These are phyloP conservation scores for Populus tremula DNA, from an alignment of 345 rosid genomes.

Conservation along the genomic window DNA sequence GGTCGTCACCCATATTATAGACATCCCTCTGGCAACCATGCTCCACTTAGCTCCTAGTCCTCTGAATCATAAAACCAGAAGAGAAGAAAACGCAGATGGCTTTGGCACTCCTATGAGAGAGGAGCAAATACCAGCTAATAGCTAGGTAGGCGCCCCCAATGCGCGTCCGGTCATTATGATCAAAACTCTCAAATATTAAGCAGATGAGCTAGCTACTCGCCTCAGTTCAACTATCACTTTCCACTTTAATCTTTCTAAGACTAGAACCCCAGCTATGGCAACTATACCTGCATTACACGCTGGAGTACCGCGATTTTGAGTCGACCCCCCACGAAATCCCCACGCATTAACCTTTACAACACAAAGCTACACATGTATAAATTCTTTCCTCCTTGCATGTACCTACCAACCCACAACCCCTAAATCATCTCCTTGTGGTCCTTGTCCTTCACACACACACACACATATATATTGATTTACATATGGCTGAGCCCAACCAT, in stretches of 20 bases:
- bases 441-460: background rate
- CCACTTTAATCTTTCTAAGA: background rate
- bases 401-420: background rate
- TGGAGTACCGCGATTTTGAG: constrained; percentile 11
- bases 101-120: background rate
- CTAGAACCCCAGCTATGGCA: background rate
- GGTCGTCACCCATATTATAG: too few relatives aligned
- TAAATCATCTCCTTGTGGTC: background rate
- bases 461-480: background rate
- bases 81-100: background rate
- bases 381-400: background rate
- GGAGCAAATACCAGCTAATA: constrained; percentile 23
- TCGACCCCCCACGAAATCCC: constrained; percentile 40
- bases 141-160: background rate
- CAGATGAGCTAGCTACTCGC: background rate
- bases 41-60: background rate
- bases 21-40: background rate
- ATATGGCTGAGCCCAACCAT: constrained; percentile 34
- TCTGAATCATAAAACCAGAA: background rate
- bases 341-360: constrained; percentile 41
- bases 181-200: background rate
- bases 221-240: background rate
- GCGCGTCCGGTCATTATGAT: constrained; percentile 17
- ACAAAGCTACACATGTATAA: background rate
- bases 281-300: constrained; percentile 1